Evolutionary conservation across 257 asterid species (phyloP), one percentile per base, ranked within the genome.

Genomic region (Nicotiana benthamiana): DNA sequence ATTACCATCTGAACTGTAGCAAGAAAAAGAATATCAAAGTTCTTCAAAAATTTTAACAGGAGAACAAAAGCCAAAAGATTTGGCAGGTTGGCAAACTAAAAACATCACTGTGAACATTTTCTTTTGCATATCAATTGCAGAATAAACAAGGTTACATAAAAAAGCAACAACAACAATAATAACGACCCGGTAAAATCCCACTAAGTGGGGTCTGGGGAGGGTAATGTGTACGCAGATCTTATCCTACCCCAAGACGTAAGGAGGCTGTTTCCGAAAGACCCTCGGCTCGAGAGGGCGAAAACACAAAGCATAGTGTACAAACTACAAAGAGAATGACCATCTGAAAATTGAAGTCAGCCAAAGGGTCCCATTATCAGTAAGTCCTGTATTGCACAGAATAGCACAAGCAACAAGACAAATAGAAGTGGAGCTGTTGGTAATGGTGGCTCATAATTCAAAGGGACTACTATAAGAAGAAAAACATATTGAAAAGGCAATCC

Each of bases 371-470:
- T 26, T 26, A 75, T 63, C 72, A 32, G 53, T 60, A 54, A 32
- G 53, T 60, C 76, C 34, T 75, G 67, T 77, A 79, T 51, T 63
- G 82, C 84, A 82, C 86, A 75, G 27, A 24, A 34, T 24, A 20
- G 79, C 77, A 70, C n/a, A 64, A 62, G 56, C 82, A 83, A 81
- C 18, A 53, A 54, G 87, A 79, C 87, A 84, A 81, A 81, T 76
- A 75, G 51, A 51, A 83, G 87, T 85, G 87, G 87, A 79, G 64
- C 66, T 85, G 75, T 59, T 77, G 75, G 84, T 81, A 83, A 82
- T 84, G 83, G 88, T 88, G 91, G 86, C 52, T 86, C 86, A 88
- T 90, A 84, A 88, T 86, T 84, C 81, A 82, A 40, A 57, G 59
- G 66, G 68, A 79, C 80, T 72, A 76, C 83, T 80, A 64, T 60